Conservation (phyloP, 139 green algal genomes). For the Ettlia oleoabundans region DNA sequence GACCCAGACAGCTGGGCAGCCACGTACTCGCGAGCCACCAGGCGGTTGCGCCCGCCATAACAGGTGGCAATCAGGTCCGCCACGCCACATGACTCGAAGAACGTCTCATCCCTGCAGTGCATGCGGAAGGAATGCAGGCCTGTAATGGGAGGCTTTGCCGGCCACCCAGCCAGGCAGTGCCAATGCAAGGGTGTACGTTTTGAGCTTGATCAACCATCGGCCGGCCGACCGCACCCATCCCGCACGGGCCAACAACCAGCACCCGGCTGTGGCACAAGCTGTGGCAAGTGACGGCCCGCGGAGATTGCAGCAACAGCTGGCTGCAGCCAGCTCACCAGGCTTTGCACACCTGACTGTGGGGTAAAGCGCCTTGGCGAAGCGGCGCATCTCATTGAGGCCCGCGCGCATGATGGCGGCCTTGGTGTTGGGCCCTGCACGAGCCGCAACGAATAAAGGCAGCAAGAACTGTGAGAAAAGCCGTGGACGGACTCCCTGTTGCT, state of each 20-base stretch:
- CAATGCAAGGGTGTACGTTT: too few relatives aligned
- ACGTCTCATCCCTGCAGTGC: slow-evolving; percentile 69
- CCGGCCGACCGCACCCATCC: too few relatives aligned
- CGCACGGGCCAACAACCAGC: too few relatives aligned
- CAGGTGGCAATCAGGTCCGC: slow-evolving; percentile 82
- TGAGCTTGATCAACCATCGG: too few relatives aligned
- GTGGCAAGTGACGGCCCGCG: too few relatives aligned
- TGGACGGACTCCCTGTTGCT: background rate
- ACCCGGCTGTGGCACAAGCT: too few relatives aligned
- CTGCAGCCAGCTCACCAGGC: too few relatives aligned
- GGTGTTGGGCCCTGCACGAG: slow-evolving; percentile 59
- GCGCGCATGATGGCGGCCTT: slow-evolving; percentile 74
- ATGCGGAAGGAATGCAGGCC: background rate
- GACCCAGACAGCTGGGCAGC: slow-evolving; percentile 9
- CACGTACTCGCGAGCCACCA: slow-evolving; percentile 65
- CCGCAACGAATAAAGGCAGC: background rate
- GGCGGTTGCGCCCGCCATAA: slow-evolving; percentile 77
- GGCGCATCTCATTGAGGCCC: slow-evolving; percentile 72
- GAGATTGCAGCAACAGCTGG: too few relatives aligned
- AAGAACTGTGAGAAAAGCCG: too few relatives aligned
- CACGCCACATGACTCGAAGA: slow-evolving; percentile 75
- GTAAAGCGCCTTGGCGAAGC: slow-evolving; percentile 64
- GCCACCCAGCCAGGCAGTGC: too few relatives aligned
- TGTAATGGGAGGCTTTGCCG: too few relatives aligned
- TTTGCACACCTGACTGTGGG: slow-evolving; percentile 42